Percentiles rank a stretch among this genome's conserved stretches.
These are phyloP conservation scores for Aphanocladium album DNA, from an alignment of 2,329 filamentous ascomycete genomes.

Conservation along the genomic window DNA sequence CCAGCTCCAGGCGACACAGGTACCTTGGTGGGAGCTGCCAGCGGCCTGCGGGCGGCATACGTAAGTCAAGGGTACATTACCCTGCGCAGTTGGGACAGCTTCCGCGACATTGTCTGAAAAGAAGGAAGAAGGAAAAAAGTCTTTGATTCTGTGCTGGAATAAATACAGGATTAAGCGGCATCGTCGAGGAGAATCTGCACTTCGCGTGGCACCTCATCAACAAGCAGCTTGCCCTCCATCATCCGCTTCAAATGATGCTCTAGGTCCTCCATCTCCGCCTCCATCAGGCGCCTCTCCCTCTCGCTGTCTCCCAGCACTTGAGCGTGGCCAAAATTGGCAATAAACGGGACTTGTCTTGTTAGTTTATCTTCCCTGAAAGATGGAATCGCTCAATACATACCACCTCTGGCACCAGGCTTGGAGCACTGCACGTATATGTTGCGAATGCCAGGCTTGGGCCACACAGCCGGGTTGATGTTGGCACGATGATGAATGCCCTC, in stretches of 20 bases:
- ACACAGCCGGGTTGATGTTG: neutral
- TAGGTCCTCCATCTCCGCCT: neutral
- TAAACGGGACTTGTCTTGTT: neutral
- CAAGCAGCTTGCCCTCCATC: conserved; percentile 1
- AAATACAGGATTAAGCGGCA: neutral
- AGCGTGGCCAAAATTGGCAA: conserved; percentile 1
- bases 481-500: neutral
- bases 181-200: neutral
- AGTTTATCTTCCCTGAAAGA: neutral
- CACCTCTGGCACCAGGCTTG: neutral
- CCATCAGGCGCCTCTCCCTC: neutral
- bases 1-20: neutral
- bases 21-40: neutral
- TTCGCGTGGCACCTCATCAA: neutral
- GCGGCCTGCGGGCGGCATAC: neutral
- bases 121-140: neutral
- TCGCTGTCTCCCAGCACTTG: neutral
- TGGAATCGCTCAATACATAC: neutral
- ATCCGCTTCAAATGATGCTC: neutral
- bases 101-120: neutral
- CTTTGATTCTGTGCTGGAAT: neutral
- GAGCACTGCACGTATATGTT: conserved; percentile 1
- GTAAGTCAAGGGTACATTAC: conserved; percentile 6
- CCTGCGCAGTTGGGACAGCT: neutral
- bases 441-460: neutral